Evolutionary conservation across 2,329 filamentous ascomycete genomes (phyloP), one percentile per base, ranked within the genome.

Genomic region (Pezicula carpinea): DNA sequence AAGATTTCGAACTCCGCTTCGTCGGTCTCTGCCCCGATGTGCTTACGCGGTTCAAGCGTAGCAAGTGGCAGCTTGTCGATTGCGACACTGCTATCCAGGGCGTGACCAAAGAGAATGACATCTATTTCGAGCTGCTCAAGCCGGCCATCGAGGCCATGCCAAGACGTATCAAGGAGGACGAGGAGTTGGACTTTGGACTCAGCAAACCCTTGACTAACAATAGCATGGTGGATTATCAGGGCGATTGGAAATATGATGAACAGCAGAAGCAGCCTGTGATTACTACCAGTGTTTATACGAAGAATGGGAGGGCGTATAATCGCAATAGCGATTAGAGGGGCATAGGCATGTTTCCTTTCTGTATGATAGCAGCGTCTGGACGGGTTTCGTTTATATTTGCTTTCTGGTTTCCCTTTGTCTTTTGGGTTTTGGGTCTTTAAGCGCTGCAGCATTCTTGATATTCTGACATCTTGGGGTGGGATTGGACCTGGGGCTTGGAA

Each of bases 1-100:
- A 47, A 2, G 40, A 33, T 7, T 31, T 47, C 15, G 44, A 50
- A 26, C 23, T 50, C n/a, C 44, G 48, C 15, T 47, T 50, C 17
- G 48, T 47, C 6, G 48, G 44, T 18, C 23, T 50, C 19, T 34
- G 38, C 6, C 29, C 32, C 6, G 40, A 33, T 22, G 48, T 50
- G 2, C 18, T 18, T 6, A 44, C 26, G 14, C 23, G 48, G 22
- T 47, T 50, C 31, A 13, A 47, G 23, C 35, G 48, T 32, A 36
- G 14, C 10, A 42, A 36, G 15, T 57, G 54, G 54, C 39, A 46
- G 8, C 23, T 57, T n/a, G 32, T 26, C 2, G 40, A 32, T 39
- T 40, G 15, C 22, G 38, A 40, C 5, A 22, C 21, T 11, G 38
- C 38, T 5, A 14, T 40, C 21, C 22, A 19, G 14, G 38, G 38